Evolutionary conservation across 306 rosid genomes (phyloP), one percentile per base, ranked within the genome.

Genomic region (Crotalaria pallida): DNA sequence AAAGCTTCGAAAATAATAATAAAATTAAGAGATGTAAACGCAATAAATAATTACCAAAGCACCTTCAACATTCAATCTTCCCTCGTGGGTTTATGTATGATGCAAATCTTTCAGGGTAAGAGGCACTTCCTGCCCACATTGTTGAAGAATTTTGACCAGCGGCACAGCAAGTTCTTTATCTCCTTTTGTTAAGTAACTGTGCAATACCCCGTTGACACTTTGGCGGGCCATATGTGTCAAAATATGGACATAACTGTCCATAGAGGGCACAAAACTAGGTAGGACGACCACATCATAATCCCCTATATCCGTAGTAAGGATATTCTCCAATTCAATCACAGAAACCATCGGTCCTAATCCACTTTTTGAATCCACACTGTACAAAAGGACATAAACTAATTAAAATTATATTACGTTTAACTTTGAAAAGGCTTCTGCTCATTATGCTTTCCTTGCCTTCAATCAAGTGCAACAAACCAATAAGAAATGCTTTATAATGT

Each of bases 91-190:
- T 56, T 79, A 59, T 33, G 74, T 36, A 60, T 36, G 67, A 52
- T 61, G 81, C 81, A 89, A 71, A 83, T 81, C 66, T 67, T 76
- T 38, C 38, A 88, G 70, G 69, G 84, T 62, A 15, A 74, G 69
- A 23, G 89, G 91, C 74, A 87, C 88, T 11, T 80, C 74, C 85
- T 88, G 97, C 59, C 80, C 79, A 61, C 88, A 85, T 77, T 82
- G 83, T 75, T 91, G 79, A 47, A 91, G 85, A 69, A 79, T 80
- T 71, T 75, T 48, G 10, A 79, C 71, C 51, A 87, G 83, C 4
- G 86, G 82, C 57, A 76, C 79, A 11, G 85, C 89, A 67, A 77
- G 72, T 57, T 61, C 77, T 34, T 73, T 21, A 23, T 85, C 85
- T 60, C 73, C 70, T 62, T 78, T 43, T 10, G 85, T 79, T 43